Conservation (phyloP, 2,329 filamentous ascomycete genomes). For the Neonectria hederae region DNA sequence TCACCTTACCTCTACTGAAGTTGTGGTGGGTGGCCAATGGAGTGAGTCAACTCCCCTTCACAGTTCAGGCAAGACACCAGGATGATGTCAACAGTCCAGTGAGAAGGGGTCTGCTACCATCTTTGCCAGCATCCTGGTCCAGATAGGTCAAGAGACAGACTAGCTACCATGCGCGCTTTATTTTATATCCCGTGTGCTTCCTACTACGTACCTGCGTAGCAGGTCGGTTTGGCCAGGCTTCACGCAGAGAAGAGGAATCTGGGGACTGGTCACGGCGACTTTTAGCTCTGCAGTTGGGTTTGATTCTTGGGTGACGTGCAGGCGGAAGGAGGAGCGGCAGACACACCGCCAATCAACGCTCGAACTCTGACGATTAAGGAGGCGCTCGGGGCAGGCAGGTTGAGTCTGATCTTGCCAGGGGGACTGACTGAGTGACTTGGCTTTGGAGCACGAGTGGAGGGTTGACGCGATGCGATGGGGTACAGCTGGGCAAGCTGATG, state of each 20-base stretch:
- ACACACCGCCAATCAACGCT: constrained; percentile 35
- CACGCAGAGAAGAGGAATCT: constrained; percentile 6
- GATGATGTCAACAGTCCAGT: constrained; percentile 10
- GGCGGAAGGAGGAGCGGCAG: constrained; percentile 24
- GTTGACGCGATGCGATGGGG: constrained; percentile 9
- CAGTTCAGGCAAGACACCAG: not conserved
- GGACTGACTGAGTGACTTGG: constrained; percentile 9
- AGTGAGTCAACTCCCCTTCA: constrained; percentile 11
- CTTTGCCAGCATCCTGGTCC: not conserved
- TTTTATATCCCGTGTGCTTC: not conserved
- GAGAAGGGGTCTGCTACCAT: not conserved
- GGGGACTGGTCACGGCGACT: constrained; percentile 15
- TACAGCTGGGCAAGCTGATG: not conserved
- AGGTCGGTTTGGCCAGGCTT: not conserved
- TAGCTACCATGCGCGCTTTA: not conserved
- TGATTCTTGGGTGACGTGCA: constrained; percentile 32
- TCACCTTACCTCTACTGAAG: not conserved
- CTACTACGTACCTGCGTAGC: no score
- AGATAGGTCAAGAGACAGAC: not conserved
- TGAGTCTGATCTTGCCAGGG: constrained; percentile 28
- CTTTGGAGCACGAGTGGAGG: not conserved
- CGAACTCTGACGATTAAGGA: constrained; percentile 17
- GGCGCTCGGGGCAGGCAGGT: constrained; percentile 41
- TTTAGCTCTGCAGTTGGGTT: constrained; percentile 22
- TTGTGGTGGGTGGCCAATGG: constrained; percentile 20